Percentiles rank a stretch among this genome's conserved stretches.
These are phyloP conservation scores for Aureobasidium sp. DNA, from an alignment of 2,329 filamentous ascomycete genomes.

Conservation along the genomic window DNA sequence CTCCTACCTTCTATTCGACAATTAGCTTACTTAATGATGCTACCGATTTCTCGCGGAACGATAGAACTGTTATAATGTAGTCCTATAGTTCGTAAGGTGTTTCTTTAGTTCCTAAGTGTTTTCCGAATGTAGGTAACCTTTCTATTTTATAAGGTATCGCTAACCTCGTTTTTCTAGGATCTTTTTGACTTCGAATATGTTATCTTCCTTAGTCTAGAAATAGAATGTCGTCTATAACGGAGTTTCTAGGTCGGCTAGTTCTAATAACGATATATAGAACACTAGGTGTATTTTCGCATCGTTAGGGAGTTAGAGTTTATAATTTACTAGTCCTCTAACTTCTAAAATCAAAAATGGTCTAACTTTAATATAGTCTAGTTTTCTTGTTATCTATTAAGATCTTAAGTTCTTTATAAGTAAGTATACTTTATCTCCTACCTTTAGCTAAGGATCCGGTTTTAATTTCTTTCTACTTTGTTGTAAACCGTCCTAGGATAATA, in stretches of 20 bases:
- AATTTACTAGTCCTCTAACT: conserved; percentile 6
- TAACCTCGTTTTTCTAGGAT: conserved; percentile 4
- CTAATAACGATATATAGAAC: neutral
- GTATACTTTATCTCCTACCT: conserved; percentile 17
- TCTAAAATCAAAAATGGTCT: conserved; percentile 15
- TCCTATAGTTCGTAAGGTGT: neutral
- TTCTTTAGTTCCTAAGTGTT: neutral
- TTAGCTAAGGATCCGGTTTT: conserved; percentile 13
- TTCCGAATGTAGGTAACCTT: neutral
- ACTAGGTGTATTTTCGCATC: neutral
- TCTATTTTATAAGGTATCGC: conserved; percentile 7
- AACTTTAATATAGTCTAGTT: conserved; percentile 16
- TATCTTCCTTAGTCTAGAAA: neutral
- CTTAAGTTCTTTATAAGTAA: conserved; percentile 14
- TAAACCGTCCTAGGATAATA: conserved; percentile 6
- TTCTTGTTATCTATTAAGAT: conserved; percentile 12
- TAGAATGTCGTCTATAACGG: conserved; percentile 4
- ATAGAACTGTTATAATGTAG: too few species aligned
- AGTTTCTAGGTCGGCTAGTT: conserved; percentile 2
- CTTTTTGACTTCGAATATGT: neutral
- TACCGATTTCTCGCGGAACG: too few species aligned
- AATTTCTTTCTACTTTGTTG: neutral
- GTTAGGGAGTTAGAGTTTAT: conserved; percentile 5
- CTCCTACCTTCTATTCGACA: too few species aligned
- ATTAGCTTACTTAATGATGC: too few species aligned